These are phyloP conservation scores for Corymbia calophylla DNA, from an alignment of 441 rosid genomes.

Conservation along the genomic window DNA sequence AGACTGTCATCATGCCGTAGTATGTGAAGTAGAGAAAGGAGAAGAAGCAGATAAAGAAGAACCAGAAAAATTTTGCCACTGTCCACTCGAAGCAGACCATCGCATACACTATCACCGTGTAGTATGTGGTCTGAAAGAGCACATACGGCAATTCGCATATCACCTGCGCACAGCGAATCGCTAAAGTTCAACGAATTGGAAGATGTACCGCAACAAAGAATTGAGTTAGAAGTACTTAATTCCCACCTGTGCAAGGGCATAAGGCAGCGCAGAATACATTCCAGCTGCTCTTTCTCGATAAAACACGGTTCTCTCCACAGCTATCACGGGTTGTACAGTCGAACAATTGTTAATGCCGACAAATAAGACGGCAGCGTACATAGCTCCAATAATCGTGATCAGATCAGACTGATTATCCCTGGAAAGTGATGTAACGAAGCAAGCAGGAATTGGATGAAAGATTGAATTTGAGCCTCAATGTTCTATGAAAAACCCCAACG, in stretches of 20 bases:
- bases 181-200: not conserved
- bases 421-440: not conserved
- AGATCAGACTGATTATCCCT: not conserved
- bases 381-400: not conserved
- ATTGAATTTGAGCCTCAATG: not conserved
- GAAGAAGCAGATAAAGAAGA: conserved; percentile 71
- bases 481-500: not conserved
- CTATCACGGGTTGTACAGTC: not conserved
- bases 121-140: conserved; percentile 58
- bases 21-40: conserved; percentile 96
- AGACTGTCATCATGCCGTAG: conserved; percentile 96
- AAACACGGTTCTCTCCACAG: not conserved
- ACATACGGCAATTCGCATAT: conserved; percentile 76
- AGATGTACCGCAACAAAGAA: not conserved
- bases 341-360: not conserved
- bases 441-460: not conserved
- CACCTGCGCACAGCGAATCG: conserved; percentile 39
- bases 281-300: not conserved
- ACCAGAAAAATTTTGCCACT: conserved; percentile 78
- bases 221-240: not conserved
- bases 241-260: not conserved
- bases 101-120: conserved; percentile 62
- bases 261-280: not conserved
- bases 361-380: not conserved
- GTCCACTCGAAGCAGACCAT: conserved; percentile 95